Evolutionary conservation across 768 basidiomycete species (phyloP), one percentile per base, ranked within the genome.

Genomic region (Leucogyrophana mollusca): DNA sequence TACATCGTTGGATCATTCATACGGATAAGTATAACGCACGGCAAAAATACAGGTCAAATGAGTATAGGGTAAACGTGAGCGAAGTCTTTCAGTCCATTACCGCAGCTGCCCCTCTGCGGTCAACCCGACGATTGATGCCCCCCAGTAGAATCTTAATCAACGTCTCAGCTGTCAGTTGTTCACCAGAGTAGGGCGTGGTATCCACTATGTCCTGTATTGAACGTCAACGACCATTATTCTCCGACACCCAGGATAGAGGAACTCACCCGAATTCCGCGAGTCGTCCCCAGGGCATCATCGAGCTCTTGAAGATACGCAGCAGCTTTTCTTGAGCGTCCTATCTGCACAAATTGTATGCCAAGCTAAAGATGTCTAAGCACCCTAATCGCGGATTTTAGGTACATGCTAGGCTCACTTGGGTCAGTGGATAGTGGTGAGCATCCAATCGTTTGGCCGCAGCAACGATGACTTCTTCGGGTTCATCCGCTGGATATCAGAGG

Each of bases 321-420:
- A 36, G 81, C 69, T 49, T 58, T 36, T 41, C 53, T 27, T 46
- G 58, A 54, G 58, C 77, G 60, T 4, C 87, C 87, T 27, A 90
- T 78, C 60, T 89, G 87, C 1, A 90, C 76, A 41, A 90, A 85
- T 52, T 86, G 84, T 21, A 87, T 76, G 0, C 85, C 82, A 14
- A 86, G 69, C 76, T 86, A 58, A 20, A 23, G 58, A 30, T 18
- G 21, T 3, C 13, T 62, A 18, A 51, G 47, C 34, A 9, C 7
- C 6, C 27, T 13, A 30, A 7, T 30, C 27, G 27, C 27, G 13
- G 27, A 6, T 13, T 30, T n/a, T 30, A 6, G 27, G 13, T 30
- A 30, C 13, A 30, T 30, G 27, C 27, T 13, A 30, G 11, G 6
- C 56, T 54, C 33, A 83, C 76, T 69, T 85, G 83, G 8, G 69